A percentile compares a stretch with the other conserved stretches of the same genome.
Conservation (phyloP, 2,329 filamentous ascomycete species). For the Talaromyces sp. region DNA sequence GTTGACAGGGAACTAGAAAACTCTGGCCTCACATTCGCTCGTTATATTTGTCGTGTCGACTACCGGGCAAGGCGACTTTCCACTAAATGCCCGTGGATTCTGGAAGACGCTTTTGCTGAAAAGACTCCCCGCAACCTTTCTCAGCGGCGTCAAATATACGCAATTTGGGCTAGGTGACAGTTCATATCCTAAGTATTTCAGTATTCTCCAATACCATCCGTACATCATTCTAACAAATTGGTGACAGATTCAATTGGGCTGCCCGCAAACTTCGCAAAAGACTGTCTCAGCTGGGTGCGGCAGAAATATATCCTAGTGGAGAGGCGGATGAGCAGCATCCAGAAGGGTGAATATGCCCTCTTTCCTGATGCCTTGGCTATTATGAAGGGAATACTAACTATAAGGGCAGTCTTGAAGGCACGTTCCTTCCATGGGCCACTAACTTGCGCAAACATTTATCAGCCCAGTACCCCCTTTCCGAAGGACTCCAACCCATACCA, state of each 20-base stretch:
- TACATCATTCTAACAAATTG: neutral
- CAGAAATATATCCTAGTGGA: constrained; percentile 69
- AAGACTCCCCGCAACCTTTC: constrained; percentile 67
- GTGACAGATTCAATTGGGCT: constrained; percentile 80
- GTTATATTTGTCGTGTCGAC: constrained; percentile 79
- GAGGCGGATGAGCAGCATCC: constrained; percentile 93
- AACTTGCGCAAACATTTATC: constrained; percentile 65
- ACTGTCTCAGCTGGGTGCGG: constrained; percentile 76
- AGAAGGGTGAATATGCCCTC: constrained; percentile 65
- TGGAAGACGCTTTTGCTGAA: constrained; percentile 83
- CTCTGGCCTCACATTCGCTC: constrained; percentile 35
- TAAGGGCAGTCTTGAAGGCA: constrained; percentile 67
- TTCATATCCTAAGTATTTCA: constrained; percentile 77
- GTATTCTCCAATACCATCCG: neutral
- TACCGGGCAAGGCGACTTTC: constrained; percentile 91
- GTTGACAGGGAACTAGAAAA: constrained; percentile 26
- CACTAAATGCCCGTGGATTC: constrained; percentile 74
- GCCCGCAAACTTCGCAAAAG: constrained; percentile 83
- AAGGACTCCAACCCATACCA: constrained; percentile 66
- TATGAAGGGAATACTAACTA: neutral
- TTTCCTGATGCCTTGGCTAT: neutral
- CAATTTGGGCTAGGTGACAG: constrained; percentile 92
- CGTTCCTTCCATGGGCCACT: constrained; percentile 73
- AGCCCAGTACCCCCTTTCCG: constrained; percentile 65
- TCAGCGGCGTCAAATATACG: constrained; percentile 69